Base-by-base conservation (phyloP, 1,284 basidiomycete species). In the Ganoderma sinense region DNA sequence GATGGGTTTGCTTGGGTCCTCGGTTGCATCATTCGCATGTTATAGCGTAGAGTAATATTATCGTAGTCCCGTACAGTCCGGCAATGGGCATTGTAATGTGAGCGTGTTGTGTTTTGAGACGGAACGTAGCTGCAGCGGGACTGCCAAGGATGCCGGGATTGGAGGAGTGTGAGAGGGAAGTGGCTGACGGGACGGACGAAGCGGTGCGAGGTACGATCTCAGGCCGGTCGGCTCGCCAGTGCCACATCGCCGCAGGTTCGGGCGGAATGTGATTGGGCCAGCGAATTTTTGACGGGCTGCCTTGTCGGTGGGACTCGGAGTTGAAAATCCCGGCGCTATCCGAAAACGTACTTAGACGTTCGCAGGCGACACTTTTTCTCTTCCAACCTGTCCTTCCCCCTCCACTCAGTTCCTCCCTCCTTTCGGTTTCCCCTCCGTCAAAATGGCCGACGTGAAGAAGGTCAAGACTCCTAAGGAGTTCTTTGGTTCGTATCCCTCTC, bases 401-500 rank as follows among this genome's bases (percentile, higher is more conserved):
- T 85, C 83, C 85, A 84, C 87, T 86, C 84, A 84, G 73, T 79
- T 82, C 82, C 81, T 78, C 79, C 76, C 76, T 76, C 78, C 78
- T 77, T 76, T 74, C 70, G 75, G 76, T 75, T 79, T 73, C 76
- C 72, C 75, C 75, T 76, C 78, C 76, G 77, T 79, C 85, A 89
- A 88, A 90, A 95, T 94, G 93, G 86, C 91, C 84, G 91, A 93
- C 69, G 82, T 76, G 67, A 93, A 92, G 86, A 94, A 84, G 88
- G 84, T 83, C 84, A 95, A 95, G 87, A 82, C 87, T 78, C 92
- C 93, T 71, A 87, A 90, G 88, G 94, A 95, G 18, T 95, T 95
- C 84, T 88, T 90, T 73, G 81, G 91, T 92, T 66, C 72, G 91
- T 90, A 66, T 75, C 40, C 23, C n/a, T 7, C 16, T 68, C 60